Base-by-base conservation (phyloP, 139 green algal genomes). In the Pseudopediastrum boryanum region DNA sequence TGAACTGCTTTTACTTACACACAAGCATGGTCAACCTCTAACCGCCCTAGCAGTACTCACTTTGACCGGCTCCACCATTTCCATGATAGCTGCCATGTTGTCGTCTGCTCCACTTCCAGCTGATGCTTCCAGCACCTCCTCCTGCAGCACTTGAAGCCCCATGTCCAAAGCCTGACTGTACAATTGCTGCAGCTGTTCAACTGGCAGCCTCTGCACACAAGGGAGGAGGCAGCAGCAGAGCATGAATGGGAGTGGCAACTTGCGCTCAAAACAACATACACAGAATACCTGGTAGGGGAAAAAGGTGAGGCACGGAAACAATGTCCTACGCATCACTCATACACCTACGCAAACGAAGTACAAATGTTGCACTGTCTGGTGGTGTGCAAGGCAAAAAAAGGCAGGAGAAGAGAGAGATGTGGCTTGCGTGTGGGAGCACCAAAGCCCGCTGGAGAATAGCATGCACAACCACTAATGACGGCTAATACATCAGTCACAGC, bases 111-210 rank as follows among this genome's bases (percentile, higher is more conserved):
- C 71, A 25, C 54, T 29, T 61, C 21, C 68, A 48, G 63, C 63
- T 74, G 66, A 42, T 68, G 71, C 71, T 69, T 54, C 71, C 51
- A 56, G 29, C 29, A 78, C n/a, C 50, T 78, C 71, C 13, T 69
- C 35, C 19, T 78, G 71, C 23, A 78, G 54, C 1, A 56, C 71
- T 29, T 21, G 13, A 16, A 78, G 54, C 9, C 71, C 71, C 13
- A 41, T 56, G 65, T 78, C 71, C 3, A 59, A 41, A 39, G 71
- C 71, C n/a, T 56, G 54, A 27, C 50, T 31, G 71, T 78, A 78
- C 2, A 46, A 16, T 21, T 58, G 19, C 16, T 21, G 48, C 48
- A 58, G 48, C 48, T 16, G 21, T 16, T 21, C 48, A 58, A 58
- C 48, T 58, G 48, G 48, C 48, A 58, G 19, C 48, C 48, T 58